These are phyloP conservation scores for Amanita subjunquillea DNA, from an alignment of 768 basidiomycete species.

Conservation along the genomic window DNA sequence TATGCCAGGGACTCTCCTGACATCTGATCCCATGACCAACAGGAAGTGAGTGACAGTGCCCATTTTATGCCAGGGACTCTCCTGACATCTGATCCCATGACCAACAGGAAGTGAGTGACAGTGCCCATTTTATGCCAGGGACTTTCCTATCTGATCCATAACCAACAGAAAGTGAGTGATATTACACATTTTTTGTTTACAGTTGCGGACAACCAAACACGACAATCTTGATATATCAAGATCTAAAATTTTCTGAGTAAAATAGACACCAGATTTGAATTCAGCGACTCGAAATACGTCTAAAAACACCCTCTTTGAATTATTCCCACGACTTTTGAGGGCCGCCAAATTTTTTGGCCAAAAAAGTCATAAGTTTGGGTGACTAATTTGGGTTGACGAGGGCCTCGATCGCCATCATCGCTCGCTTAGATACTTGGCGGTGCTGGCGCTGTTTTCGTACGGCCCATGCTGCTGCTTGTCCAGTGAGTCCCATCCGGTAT, in stretches of 20 bases:
- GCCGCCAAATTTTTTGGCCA: conserved; percentile 16
- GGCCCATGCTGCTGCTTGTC: conserved; percentile 27
- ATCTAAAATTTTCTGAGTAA: conserved; percentile 10
- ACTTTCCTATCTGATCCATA: too few relatives aligned
- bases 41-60: too few relatives aligned
- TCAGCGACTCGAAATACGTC: conserved; percentile 10
- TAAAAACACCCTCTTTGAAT: conserved; percentile 11
- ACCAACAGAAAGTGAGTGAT: too few relatives aligned
- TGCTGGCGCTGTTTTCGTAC: conserved; percentile 24
- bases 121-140: too few relatives aligned
- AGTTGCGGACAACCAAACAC: conserved; percentile 18
- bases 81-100: too few relatives aligned
- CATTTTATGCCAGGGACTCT: too few relatives aligned
- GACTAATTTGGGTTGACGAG: conserved; percentile 11
- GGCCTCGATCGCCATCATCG: conserved; percentile 24
- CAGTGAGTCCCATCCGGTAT: conserved; percentile 23
- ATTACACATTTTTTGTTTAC: conserved; percentile 3
- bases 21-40: too few relatives aligned
- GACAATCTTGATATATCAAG: conserved; percentile 9
- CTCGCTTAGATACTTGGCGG: too few relatives aligned
- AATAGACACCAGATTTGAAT: conserved; percentile 14
- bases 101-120: too few relatives aligned
- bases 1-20: too few relatives aligned
- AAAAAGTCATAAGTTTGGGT: conserved; percentile 1
- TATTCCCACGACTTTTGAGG: conserved; percentile 16